A percentile compares a stretch with the other conserved stretches of the same genome.
These are phyloP conservation scores for Wickerhamomyces pijperi DNA, from an alignment of 805 yeast genomes.

Conservation along the genomic window DNA sequence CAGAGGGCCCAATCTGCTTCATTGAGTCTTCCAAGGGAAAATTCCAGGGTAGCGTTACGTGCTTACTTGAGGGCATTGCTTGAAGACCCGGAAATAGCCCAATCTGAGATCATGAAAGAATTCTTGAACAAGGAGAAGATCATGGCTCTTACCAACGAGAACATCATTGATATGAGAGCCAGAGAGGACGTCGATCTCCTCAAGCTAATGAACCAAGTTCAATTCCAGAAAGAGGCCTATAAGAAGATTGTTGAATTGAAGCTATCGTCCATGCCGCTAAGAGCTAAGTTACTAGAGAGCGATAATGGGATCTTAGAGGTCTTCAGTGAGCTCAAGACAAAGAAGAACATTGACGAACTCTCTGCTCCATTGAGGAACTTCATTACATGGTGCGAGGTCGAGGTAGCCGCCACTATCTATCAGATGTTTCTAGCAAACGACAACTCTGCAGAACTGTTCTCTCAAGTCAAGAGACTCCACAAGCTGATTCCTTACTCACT, in stretches of 20 bases:
- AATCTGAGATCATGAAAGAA: conserved; percentile 36
- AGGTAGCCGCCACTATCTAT: conserved; percentile 75
- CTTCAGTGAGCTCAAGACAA: conserved; percentile 54
- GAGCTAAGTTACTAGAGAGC: conserved; percentile 37
- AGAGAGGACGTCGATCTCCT: conserved; percentile 55
- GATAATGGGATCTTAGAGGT: conserved; percentile 47
- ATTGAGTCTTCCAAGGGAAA: conserved; percentile 50
- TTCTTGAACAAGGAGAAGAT: conserved; percentile 39
- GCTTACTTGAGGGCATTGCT: conserved; percentile 53
- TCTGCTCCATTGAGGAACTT: conserved; percentile 61
- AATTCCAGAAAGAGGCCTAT: conserved; percentile 62
- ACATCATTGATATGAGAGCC: conserved; percentile 41
- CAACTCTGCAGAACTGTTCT: conserved; percentile 63
- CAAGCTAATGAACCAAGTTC: conserved; percentile 48
- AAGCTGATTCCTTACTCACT: conserved; percentile 69
- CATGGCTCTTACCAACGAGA: conserved; percentile 26
- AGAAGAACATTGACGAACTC: conserved; percentile 40
- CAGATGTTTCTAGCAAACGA: conserved; percentile 75
- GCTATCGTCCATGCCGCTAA: conserved; percentile 47
- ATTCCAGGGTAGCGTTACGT: conserved; percentile 64
- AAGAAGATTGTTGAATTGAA: conserved; percentile 44
- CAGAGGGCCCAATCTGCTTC: not conserved
- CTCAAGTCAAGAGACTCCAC: conserved; percentile 64
- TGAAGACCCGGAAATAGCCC: conserved; percentile 42
- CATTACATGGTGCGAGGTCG: conserved; percentile 74